Base-by-base conservation (phyloP, 305 asterid species). In the Andrographis paniculata region DNA sequence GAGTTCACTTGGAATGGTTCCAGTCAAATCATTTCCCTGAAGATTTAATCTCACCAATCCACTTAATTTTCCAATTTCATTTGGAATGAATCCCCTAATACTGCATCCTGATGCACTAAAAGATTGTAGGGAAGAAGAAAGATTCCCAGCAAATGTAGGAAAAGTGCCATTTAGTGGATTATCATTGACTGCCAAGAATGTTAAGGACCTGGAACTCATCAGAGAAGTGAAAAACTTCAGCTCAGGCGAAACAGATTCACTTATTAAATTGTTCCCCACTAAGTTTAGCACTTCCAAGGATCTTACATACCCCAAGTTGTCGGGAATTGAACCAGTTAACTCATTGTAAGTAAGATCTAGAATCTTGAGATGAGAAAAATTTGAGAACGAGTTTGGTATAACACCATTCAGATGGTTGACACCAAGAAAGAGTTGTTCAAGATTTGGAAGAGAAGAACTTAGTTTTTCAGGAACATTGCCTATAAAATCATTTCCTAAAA, bases 311-410 rank as follows among this genome's bases (percentile, higher is more conserved):
- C 72, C 72, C 2, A 69, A 35, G 20, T 44, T 36, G 1, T 44
- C 24, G 1, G 72, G 69, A 4, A 69, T 53, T 30, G 53, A 13
- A 21, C 76, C 76, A 0, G 17, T 43, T 27, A 69, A 53, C 12
- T 28, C 14, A 41, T 69, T 69, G 0, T 0, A 1, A 14, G 15
- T 3, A 0, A 64, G 37, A 7, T 12, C 37, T 2, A 56, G n/a
- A 6, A 2, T 0, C 10, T 8, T 14, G 41, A 69, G 68, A 20
- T 37, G 13, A 1, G 65, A 69, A 36, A 37, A 40, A 22, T 64
- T 69, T 17, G 36, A 19, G 41, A 68, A 45, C 9, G 58, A 63
- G 12, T 22, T 6, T n/a, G 74, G 74, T 19, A 62, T 31, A 20
- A 19, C 14, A 18, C 74, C 74, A 28, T 31, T 22, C 0, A 68